Conservation (phyloP, 202 grass and related monocot species). For the Schoenoplectus tabernaemontani region DNA sequence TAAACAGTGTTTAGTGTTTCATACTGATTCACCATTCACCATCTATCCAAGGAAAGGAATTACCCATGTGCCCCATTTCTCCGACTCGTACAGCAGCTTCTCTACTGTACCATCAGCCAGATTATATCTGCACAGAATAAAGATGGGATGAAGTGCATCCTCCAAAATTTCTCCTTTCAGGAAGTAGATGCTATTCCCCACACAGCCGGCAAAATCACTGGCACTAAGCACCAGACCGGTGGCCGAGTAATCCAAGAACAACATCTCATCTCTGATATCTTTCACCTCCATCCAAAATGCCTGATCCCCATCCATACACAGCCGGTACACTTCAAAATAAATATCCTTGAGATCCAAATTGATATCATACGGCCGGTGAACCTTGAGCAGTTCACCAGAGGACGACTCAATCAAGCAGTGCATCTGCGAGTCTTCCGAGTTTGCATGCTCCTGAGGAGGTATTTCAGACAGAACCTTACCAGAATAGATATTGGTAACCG, state of each 20-base stretch:
- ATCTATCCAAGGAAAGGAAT: neutral
- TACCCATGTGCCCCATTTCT: neutral
- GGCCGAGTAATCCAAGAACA: neutral
- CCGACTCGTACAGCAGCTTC: neutral
- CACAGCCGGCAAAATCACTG: neutral
- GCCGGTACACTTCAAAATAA: neutral
- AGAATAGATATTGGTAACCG: neutral
- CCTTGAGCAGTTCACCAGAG: neutral
- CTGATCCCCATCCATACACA: neutral
- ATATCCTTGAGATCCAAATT: neutral
- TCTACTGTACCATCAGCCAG: neutral
- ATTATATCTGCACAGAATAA: neutral
- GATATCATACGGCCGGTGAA: neutral
- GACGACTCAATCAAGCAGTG: neutral
- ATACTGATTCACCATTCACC: neutral
- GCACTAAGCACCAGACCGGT: neutral
- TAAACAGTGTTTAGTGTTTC: neutral
- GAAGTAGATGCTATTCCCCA: neutral
- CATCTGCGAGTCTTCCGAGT: neutral
- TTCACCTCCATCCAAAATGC: neutral
- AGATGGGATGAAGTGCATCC: neutral
- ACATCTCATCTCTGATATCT: neutral
- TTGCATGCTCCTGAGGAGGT: neutral
- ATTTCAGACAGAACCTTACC: neutral
- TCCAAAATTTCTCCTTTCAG: neutral